Evolutionary conservation across 2,329 filamentous ascomycete genomes (phyloP).

Genomic region (Rhinocladiella mackenziei): DNA sequence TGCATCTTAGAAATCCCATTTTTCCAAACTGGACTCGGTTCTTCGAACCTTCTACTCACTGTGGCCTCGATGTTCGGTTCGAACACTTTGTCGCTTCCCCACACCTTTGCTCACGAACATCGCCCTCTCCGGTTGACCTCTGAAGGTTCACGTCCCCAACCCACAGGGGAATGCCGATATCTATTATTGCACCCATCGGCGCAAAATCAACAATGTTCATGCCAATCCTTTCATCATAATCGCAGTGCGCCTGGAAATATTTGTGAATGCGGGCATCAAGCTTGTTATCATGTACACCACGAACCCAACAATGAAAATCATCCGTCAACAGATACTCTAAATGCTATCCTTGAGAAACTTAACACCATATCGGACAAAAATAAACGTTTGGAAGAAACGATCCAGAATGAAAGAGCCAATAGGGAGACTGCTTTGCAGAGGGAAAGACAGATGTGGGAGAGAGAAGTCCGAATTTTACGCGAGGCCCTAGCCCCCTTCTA

Average conservation of each 20-base stretch:
- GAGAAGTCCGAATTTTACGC: constrained; percentile 31
- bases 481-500: constrained; percentile 34
- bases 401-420: constrained; percentile 29
- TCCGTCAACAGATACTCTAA: constrained; percentile 10
- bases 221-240: constrained; percentile 40
- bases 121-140: constrained; percentile 27
- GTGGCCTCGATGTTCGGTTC: constrained; percentile 30
- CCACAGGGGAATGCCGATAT: constrained; percentile 34
- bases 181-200: constrained; percentile 30
- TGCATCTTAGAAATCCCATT: constrained; percentile 5
- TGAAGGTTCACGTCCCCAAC: constrained; percentile 28
- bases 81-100: constrained; percentile 23
- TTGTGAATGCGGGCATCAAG: constrained; percentile 47
- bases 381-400: constrained; percentile 29
- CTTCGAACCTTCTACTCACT: constrained; percentile 2
- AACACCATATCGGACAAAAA: constrained; percentile 28
- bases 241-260: constrained; percentile 37
- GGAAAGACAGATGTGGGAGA: constrained; percentile 30
- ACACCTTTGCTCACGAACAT: constrained; percentile 26
- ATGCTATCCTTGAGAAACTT: constrained; percentile 18
- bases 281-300: constrained; percentile 43
- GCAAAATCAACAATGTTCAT: constrained; percentile 40
- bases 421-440: constrained; percentile 27
- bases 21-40: constrained; percentile 5
- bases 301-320: constrained; percentile 8